Percentiles rank a stretch among this genome's conserved stretches.
Conservation (phyloP, 2,329 filamentous ascomycete species). For the Zymoseptoria pseudotritici region DNA sequence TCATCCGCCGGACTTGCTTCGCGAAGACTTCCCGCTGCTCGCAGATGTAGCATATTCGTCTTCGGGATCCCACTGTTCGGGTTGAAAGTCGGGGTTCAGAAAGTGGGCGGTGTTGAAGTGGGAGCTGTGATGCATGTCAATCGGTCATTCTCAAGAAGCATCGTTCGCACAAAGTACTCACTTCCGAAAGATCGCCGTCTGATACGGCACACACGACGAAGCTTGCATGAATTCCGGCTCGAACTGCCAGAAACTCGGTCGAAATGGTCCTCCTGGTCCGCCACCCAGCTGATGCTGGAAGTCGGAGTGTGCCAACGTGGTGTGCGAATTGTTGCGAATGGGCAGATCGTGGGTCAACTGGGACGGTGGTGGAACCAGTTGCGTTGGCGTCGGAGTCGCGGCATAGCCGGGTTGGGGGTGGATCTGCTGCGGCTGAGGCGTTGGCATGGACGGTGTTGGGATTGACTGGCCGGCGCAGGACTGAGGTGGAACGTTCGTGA, state of each 20-base stretch:
- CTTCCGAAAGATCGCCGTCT: conserved; percentile 44
- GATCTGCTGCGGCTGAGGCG: conserved; percentile 22
- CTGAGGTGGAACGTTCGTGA: conserved; percentile 18
- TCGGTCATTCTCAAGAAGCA: not conserved
- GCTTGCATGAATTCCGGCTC: conserved; percentile 36
- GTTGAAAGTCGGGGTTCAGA: conserved; percentile 46
- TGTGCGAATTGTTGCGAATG: conserved; percentile 21
- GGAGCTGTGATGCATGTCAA: conserved; percentile 32
- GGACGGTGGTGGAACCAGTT: conserved; percentile 22
- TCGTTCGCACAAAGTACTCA: conserved; percentile 10
- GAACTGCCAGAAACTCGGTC: conserved; percentile 40
- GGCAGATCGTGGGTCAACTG: conserved; percentile 26
- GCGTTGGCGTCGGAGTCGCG: conserved; percentile 19
- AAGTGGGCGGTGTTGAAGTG: conserved; percentile 48
- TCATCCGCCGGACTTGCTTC: conserved; percentile 29
- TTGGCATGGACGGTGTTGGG: conserved; percentile 19
- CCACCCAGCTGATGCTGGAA: conserved; percentile 25
- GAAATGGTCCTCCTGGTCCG: conserved; percentile 36
- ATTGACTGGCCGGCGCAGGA: conserved; percentile 18
- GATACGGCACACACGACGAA: conserved; percentile 36
- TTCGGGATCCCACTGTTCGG: conserved; percentile 46
- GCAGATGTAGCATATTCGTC: conserved; percentile 35
- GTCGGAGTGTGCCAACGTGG: conserved; percentile 15
- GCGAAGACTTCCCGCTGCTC: conserved; percentile 23
- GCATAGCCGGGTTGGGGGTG: conserved; percentile 23